Conservation (phyloP, 2,329 filamentous ascomycete genomes). For the Nectriaceae sp. region DNA sequence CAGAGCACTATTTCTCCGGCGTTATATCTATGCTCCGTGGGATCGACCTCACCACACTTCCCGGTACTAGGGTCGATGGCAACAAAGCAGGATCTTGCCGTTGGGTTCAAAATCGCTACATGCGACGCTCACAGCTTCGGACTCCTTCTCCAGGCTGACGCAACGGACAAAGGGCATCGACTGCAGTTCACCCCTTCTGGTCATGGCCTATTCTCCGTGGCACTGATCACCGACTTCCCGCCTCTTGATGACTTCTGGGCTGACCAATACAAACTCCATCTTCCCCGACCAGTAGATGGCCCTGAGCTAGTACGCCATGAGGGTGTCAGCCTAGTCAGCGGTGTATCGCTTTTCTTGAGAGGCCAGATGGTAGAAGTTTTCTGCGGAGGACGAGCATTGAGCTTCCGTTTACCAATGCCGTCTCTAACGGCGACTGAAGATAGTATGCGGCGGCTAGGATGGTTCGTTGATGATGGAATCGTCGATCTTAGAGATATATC, state of each 20-base stretch:
- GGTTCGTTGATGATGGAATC: constrained; percentile 34
- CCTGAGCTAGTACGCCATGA: constrained; percentile 37
- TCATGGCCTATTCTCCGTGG: constrained; percentile 27
- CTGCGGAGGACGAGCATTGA: constrained; percentile 32
- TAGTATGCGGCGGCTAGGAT: constrained; percentile 27
- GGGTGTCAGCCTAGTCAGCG: constrained; percentile 25
- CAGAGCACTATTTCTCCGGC: constrained; percentile 24
- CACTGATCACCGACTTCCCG: constrained; percentile 32
- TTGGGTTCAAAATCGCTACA: constrained; percentile 25
- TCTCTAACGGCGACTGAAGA: constrained; percentile 7
- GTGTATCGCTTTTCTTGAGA: constrained; percentile 26
- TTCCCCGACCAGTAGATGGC: constrained; percentile 35
- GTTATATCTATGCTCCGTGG: constrained; percentile 28
- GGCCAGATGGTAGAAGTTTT: constrained; percentile 31
- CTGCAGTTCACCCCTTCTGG: constrained; percentile 25
- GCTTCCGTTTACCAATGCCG: constrained; percentile 28
- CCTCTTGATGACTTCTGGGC: constrained; percentile 41
- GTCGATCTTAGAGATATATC: constrained; percentile 29
- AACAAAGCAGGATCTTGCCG: constrained; percentile 19
- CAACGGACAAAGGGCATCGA: constrained; percentile 26
- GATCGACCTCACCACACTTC: constrained; percentile 26
- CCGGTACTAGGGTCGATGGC: constrained; percentile 22
- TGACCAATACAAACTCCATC: constrained; percentile 36
- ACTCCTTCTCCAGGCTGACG: constrained; percentile 30
- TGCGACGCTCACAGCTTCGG: constrained; percentile 32